Conservation (phyloP, 805 yeast genomes). For the Jamesozyma jinghongensis region DNA sequence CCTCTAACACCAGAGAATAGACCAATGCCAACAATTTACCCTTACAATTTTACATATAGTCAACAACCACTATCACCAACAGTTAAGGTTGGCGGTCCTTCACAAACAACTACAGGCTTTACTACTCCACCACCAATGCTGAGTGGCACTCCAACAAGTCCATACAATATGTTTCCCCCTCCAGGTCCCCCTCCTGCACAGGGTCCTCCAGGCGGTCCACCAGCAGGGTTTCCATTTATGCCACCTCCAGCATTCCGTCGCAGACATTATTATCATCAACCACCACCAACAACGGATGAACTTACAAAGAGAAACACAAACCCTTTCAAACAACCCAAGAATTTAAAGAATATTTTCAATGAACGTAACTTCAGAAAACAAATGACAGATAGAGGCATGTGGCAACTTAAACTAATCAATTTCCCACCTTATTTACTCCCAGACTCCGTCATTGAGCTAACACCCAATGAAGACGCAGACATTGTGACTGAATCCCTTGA, state of each 20-base stretch:
- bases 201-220: background rate
- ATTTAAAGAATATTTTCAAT: constrained; percentile 26
- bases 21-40: too few species aligned
- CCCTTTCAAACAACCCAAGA: constrained; percentile 16
- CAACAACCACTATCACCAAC: too few species aligned
- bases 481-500: constrained; percentile 19
- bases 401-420: constrained; percentile 23
- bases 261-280: constrained; percentile 1
- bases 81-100: too few species aligned
- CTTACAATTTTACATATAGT: too few species aligned
- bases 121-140: too few species aligned
- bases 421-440: constrained; percentile 29
- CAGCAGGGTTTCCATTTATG: background rate
- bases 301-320: constrained; percentile 5
- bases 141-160: too few species aligned
- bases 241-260: constrained; percentile 1
- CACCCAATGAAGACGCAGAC: background rate
- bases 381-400: constrained; percentile 30
- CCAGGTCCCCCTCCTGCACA: background rate
- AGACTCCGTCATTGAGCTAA: constrained; percentile 7
- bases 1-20: too few species aligned
- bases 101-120: too few species aligned
- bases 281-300: background rate
- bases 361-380: constrained; percentile 28
- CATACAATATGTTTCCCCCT: background rate